Percentiles rank a stretch among this genome's conserved stretches.
These are phyloP conservation scores for Sugiyamaella mastotermitis DNA, from an alignment of 805 yeast species.

Conservation along the genomic window DNA sequence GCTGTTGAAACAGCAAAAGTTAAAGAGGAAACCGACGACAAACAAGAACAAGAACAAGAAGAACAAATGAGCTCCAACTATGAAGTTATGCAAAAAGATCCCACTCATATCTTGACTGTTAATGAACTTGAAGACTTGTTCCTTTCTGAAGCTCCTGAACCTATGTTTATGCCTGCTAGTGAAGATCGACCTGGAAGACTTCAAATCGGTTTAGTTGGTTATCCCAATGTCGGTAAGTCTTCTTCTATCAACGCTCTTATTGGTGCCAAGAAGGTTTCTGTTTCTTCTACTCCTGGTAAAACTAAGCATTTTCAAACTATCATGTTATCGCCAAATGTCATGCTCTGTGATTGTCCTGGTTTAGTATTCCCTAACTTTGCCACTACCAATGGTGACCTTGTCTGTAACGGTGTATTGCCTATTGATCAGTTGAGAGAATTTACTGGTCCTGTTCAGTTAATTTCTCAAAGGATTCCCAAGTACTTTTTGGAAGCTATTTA, in stretches of 20 bases:
- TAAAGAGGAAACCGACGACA: slow-evolving; percentile 14
- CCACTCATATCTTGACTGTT: slow-evolving; percentile 67
- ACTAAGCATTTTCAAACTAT: slow-evolving; percentile 99
- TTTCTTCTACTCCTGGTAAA: slow-evolving; percentile 97
- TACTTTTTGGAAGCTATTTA: slow-evolving; percentile 83
- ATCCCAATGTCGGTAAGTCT: slow-evolving; percentile 94
- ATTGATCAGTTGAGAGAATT: slow-evolving; percentile 93
- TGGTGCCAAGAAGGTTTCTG: slow-evolving; percentile 97
- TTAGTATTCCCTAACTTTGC: slow-evolving; percentile 97
- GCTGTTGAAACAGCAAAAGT: slow-evolving; percentile 22
- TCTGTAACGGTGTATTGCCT: slow-evolving; percentile 97
- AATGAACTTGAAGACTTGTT: slow-evolving; percentile 82
- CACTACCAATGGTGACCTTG: slow-evolving; percentile 91
- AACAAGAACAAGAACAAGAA: slow-evolving; percentile 21
- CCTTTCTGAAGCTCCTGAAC: slow-evolving; percentile 62
- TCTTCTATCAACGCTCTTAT: slow-evolving; percentile 97
- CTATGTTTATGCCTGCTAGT: slow-evolving; percentile 33
- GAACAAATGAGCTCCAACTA: slow-evolving; percentile 16
- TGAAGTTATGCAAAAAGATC: slow-evolving; percentile 33
- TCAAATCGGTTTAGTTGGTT: slow-evolving; percentile 94
- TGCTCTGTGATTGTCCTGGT: slow-evolving; percentile 98
- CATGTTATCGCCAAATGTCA: slow-evolving; percentile 69
- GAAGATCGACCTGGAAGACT: slow-evolving; percentile 48
- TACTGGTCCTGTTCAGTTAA: slow-evolving; percentile 81
- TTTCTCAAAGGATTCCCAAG: slow-evolving; percentile 84